phyloP scores from a whole-genome alignment of 768 basidiomycete genomes.

The Phanerochaete sordida region DNA sequence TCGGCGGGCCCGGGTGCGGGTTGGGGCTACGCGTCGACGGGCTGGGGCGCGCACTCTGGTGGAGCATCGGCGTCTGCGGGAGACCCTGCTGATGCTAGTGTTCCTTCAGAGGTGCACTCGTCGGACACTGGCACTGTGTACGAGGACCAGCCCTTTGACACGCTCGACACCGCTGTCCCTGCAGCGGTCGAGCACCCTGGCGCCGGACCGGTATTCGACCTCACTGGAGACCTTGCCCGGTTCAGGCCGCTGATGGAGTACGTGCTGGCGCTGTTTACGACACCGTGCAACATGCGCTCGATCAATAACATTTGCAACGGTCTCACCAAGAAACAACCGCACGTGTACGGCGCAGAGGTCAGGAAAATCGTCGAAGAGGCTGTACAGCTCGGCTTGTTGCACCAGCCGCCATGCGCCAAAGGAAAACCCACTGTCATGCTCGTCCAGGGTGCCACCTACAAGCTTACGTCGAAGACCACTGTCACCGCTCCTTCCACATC shows the following conservation, averaged over 20 bases:
- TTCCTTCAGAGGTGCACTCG: neutral
- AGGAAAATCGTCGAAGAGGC: neutral
- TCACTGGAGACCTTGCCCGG: neutral
- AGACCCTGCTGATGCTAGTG: neutral
- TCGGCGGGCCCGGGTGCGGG: no score
- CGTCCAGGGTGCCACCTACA: neutral
- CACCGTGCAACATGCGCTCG: neutral
- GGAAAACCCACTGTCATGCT: neutral
- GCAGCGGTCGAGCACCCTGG: neutral
- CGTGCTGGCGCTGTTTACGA: neutral
- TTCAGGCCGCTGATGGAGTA: neutral
- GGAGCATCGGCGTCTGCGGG: conserved; percentile 1
- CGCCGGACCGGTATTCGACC: neutral
- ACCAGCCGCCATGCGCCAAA: neutral
- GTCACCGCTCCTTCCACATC: neutral
- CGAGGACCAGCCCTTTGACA: no score
- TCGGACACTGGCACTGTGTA: neutral
- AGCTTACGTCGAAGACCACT: neutral
- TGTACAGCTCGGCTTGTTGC: neutral
- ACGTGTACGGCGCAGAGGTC: neutral
- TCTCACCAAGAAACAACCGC: neutral
- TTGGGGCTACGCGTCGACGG: neutral
- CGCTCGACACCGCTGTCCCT: no score
- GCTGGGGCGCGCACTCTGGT: neutral
- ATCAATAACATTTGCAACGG: neutral